These are phyloP conservation scores for Stevia rebaudiana DNA, from an alignment of 140 eudicot genomes.

Conservation along the genomic window DNA sequence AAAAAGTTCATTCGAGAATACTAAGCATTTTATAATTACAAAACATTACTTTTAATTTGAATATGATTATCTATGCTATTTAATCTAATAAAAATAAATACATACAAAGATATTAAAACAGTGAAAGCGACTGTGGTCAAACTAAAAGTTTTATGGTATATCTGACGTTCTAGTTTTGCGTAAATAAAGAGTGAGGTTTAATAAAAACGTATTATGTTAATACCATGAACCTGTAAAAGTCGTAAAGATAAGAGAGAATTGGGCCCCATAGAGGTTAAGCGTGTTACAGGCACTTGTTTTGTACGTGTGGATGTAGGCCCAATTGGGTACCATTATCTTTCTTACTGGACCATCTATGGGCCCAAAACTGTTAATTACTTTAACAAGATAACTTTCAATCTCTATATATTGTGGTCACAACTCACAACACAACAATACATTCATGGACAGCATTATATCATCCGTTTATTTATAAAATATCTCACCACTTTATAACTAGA, in stretches of 20 bases:
- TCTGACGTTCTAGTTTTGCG: too few relatives aligned
- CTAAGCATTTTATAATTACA: too few relatives aligned
- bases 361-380: constrained; percentile 1
- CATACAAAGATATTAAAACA: background rate
- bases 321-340: constrained; percentile 17
- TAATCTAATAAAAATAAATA: background rate
- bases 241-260: background rate
- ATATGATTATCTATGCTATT: background rate
- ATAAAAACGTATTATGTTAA: background rate
- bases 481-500: background rate
- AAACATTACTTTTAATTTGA: too few relatives aligned
- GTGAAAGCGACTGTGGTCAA: background rate
- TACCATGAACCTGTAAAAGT: background rate
- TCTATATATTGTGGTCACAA: constrained; percentile 15
- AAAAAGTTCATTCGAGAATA: too few relatives aligned
- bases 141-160: background rate
- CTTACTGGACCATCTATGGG: constrained; percentile 12
- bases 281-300: constrained; percentile 18
- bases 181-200: too few relatives aligned
- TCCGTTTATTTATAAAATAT: background rate
- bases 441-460: background rate
- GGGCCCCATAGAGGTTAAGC: constrained; percentile 13
- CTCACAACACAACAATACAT: background rate
- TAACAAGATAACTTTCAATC: constrained; percentile 19
- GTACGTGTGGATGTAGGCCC: constrained; percentile 22